Conservation (phyloP, 352 stramenopile genomes). For the Globisporangium recalcitrans region DNA sequence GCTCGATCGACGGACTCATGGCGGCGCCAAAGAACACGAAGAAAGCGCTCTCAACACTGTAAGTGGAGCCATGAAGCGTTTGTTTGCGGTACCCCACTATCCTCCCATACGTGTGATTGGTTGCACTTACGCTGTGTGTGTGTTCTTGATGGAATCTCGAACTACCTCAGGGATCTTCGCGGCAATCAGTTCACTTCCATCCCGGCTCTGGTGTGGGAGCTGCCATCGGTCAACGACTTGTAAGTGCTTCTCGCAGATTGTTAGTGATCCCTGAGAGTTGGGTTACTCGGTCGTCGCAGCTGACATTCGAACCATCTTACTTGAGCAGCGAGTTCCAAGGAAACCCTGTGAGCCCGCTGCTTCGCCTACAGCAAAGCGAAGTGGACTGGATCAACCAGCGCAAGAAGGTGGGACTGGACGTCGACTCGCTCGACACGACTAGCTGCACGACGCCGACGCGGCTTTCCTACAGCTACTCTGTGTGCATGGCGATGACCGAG, state of each 20-base stretch:
- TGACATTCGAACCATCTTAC: not conserved
- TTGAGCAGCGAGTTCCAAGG: conserved; percentile 6
- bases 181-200: conserved; percentile 9
- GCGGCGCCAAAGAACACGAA: not conserved
- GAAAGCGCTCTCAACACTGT: conserved; percentile 4
- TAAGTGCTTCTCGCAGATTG: not conserved
- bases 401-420: not conserved
- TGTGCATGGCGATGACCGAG: not conserved
- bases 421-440: not conserved
- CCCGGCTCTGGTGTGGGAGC: conserved; percentile 4
- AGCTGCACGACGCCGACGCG: not conserved
- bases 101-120: no score
- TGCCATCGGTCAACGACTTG: conserved; percentile 7
- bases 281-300: not conserved
- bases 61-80: not conserved
- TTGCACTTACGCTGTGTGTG: no score
- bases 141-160: no score
- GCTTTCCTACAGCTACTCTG: not conserved
- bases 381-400: conserved; percentile 5
- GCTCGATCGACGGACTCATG: conserved; percentile 1
- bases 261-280: not conserved
- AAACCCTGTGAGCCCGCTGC: conserved; percentile 4
- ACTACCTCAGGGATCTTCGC: not conserved
- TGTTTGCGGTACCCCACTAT: no score
- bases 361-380: not conserved